phyloP scores from a whole-genome alignment of 768 basidiomycete species.

The Pulveroboletus sp. region DNA sequence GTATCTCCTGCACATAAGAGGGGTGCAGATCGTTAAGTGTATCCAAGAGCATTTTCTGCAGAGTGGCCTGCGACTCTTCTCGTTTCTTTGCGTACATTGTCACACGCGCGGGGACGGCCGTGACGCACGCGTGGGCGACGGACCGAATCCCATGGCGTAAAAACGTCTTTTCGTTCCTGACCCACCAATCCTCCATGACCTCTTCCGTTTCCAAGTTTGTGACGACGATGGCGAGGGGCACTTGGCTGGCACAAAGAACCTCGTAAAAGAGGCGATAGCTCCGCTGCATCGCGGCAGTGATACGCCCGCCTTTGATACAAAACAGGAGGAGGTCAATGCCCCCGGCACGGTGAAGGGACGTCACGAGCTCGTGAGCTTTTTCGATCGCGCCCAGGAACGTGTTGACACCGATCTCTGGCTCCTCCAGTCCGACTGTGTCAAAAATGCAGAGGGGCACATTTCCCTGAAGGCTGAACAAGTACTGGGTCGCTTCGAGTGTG shows the following conservation, averaged over 20 bases:
- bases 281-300: constrained; percentile 6
- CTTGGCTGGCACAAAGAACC: constrained; percentile 7
- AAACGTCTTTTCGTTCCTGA: background rate
- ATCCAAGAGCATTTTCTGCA: background rate
- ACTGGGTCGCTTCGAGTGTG: background rate
- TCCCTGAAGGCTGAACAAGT: background rate
- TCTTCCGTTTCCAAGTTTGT: constrained; percentile 7
- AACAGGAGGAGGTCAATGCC: constrained; percentile 17
- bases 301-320: constrained; percentile 5
- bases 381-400: constrained; percentile 3
- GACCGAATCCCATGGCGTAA: background rate
- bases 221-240: constrained; percentile 12
- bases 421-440: constrained; percentile 12
- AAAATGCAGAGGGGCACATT: no score
- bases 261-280: constrained; percentile 15
- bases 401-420: constrained; percentile 4
- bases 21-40: background rate
- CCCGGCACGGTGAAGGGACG: background rate
- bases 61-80: background rate
- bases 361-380: constrained; percentile 10
- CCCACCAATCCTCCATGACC: constrained; percentile 15
- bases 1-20: constrained; percentile 1
- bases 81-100: background rate
- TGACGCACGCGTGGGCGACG: constrained; percentile 11
- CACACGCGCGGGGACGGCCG: background rate